phyloP scores from a whole-genome alignment of 306 rosid species.

The Quercus alba region DNA sequence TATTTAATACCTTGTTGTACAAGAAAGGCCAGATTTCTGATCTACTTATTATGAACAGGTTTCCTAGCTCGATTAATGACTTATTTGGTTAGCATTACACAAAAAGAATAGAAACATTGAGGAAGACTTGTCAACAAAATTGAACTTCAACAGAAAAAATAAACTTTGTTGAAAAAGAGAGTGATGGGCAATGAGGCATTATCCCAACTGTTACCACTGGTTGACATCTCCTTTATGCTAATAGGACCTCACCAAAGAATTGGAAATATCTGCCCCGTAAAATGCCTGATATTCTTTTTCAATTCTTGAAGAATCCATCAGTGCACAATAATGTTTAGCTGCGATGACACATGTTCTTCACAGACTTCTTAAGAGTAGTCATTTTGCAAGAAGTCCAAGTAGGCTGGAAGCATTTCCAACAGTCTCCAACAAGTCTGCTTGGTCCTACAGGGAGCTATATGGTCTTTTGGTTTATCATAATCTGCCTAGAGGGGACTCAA shows the following conservation, averaged over 20 bases:
- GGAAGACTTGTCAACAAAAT: not conserved
- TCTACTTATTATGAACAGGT: too few relatives aligned
- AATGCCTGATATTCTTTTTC: not conserved
- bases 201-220: not conserved
- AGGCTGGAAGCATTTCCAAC: conserved; percentile 21
- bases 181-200: not conserved
- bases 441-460: not conserved
- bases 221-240: not conserved
- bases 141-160: not conserved
- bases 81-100: not conserved
- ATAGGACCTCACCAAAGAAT: not conserved
- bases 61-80: not conserved
- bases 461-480: conserved; percentile 32
- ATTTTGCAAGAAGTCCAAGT: conserved; percentile 13
- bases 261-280: not conserved
- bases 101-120: not conserved
- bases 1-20: too few relatives aligned
- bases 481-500: conserved; percentile 75
- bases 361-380: not conserved
- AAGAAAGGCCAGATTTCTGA: too few relatives aligned
- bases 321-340: not conserved
- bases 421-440: conserved; percentile 13
- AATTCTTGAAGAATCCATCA: conserved; percentile 8
- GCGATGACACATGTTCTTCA: conserved; percentile 6
- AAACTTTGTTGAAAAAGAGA: not conserved